Conservation (phyloP, 139 green algal species). For the Axilococcus clingmanii region DNA sequence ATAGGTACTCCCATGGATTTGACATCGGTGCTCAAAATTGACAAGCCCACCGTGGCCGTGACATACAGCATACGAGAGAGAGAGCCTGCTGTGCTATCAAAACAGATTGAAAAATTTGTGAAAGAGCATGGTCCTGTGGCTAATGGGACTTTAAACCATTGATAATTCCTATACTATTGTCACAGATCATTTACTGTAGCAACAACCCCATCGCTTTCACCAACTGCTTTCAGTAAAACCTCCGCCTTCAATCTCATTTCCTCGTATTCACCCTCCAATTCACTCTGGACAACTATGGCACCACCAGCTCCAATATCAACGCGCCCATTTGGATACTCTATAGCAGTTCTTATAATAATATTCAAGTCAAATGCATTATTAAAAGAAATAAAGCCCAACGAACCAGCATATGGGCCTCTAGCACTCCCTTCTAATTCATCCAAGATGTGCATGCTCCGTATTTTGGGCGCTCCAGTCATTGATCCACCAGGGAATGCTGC, state of each 20-base stretch:
- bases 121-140: neutral
- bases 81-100: slow-evolving; percentile 11
- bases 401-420: slow-evolving; percentile 85
- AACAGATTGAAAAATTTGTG: slow-evolving; percentile 16
- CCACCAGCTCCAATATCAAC: slow-evolving; percentile 84
- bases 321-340: slow-evolving; percentile 34
- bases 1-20: slow-evolving; percentile 28
- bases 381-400: slow-evolving; percentile 79
- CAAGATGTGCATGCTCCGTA: slow-evolving; percentile 78
- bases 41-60: slow-evolving; percentile 6
- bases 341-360: slow-evolving; percentile 93
- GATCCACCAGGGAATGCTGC: slow-evolving; percentile 87
- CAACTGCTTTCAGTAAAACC: slow-evolving; percentile 43
- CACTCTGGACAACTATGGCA: slow-evolving; percentile 79
- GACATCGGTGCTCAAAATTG: slow-evolving; percentile 6
- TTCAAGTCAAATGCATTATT: slow-evolving; percentile 95
- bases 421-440: slow-evolving; percentile 74
- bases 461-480: slow-evolving; percentile 93
- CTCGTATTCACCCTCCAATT: slow-evolving; percentile 64
- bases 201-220: slow-evolving; percentile 9
- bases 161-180: too few species aligned
- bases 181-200: neutral
- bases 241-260: slow-evolving; percentile 93
- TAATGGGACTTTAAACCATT: too few species aligned
- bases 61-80: slow-evolving; percentile 18